phyloP scores from a whole-genome alignment of 2,329 filamentous ascomycete species.

The Tolypocladium album region DNA sequence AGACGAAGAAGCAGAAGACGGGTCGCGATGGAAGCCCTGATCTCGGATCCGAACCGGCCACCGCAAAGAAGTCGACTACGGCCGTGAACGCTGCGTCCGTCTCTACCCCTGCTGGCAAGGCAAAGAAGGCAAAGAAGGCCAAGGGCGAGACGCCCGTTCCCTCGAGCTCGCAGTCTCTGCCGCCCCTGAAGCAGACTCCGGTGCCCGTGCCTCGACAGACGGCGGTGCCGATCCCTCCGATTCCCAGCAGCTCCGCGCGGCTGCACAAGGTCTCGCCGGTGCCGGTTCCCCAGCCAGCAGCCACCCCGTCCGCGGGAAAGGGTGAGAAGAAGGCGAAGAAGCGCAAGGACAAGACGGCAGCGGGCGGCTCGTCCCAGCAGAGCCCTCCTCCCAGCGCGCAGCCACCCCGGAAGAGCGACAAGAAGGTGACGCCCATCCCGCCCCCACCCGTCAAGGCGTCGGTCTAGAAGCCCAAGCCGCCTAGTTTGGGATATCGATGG shows the following conservation, averaged over 20 bases:
- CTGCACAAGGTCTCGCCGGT: conserved; percentile 14
- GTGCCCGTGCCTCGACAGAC: conserved; percentile 16
- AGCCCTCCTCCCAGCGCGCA: conserved; percentile 11
- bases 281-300: conserved; percentile 8
- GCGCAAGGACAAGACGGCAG: conserved; percentile 14
- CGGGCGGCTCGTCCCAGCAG: conserved; percentile 1
- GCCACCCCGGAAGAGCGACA: conserved; percentile 3
- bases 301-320: conserved; percentile 13
- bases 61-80: conserved; percentile 17
- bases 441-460: conserved; percentile 10
- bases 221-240: conserved; percentile 21
- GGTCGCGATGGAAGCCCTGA: conserved; percentile 20
- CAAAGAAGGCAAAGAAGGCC: conserved; percentile 18
- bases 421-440: conserved; percentile 14
- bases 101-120: conserved; percentile 10
- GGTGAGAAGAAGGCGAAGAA: conserved; percentile 18
- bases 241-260: conserved; percentile 18
- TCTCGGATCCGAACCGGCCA: conserved; percentile 17
- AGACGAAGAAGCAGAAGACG: conserved; percentile 28
- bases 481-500: not conserved
- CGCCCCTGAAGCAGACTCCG: conserved; percentile 15
- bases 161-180: conserved; percentile 8
- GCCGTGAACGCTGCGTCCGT: conserved; percentile 7
- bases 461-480: conserved; percentile 10
- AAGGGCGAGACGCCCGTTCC: conserved; percentile 11